Evolutionary conservation across 768 basidiomycete species (phyloP), one percentile per base, ranked within the genome.

Genomic region (Gymnopilus dilepis): DNA sequence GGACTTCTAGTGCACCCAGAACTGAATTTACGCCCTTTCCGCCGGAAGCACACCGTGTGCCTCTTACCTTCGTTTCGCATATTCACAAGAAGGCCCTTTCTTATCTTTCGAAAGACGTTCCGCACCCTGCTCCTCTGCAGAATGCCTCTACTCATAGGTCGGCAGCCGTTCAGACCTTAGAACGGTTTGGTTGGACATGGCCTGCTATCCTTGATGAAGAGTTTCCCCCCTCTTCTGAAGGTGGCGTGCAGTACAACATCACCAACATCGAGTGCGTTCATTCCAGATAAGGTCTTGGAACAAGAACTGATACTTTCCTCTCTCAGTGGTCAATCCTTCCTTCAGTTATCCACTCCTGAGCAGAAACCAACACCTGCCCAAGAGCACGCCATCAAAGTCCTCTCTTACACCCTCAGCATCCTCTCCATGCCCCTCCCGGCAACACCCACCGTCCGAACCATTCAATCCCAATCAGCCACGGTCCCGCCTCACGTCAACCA

Each of bases 331-430:
- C 76, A 84, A 54, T 69, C 78, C 1, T 91, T 85, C 69, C 79
- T 92, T 22, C 78, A 79, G 26, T 79, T 91, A 26, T 62, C 65
- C 3, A 78, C 80, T 13, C 76, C 82, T 21, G 72, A 73, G 38
- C 56, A 58, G 15, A 80, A 73, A 47, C 88, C 90, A 2, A 87
- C 85, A 30, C 74, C 82, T n/a, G 68, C 78, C 41, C 91, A 92
- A 69, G 65, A 75, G 12, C 89, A 90, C 69, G 88, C 90, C 3
- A 76, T 92, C 43, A 80, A 83, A 58, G 82, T 91, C 15, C 79
- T 92, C 5, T 81, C 85, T 34, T 77, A 79, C 65, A 88, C 88
- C 33, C 87, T 82, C 73, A 77, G 78, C 34, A 76, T 84, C 37
- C 72, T 84, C 51, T 72, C 77, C 17, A 71, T 79, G 66, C 70